A percentile compares a stretch with the other conserved stretches of the same genome.
Evolutionary conservation across 768 basidiomycete species (phyloP).

Genomic region (Infundibulicybe gibba): DNA sequence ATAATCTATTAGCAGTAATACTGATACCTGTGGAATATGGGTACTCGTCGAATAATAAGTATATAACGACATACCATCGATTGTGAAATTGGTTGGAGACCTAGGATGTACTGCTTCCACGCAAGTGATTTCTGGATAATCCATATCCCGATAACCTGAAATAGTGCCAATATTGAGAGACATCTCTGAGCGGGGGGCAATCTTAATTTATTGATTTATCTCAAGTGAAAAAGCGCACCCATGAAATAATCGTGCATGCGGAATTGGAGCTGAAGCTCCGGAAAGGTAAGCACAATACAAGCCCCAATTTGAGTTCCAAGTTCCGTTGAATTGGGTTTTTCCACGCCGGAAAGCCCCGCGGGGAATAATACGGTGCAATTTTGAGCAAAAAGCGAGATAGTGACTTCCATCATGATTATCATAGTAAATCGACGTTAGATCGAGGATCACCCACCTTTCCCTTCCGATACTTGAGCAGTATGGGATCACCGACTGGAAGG

Average conservation of each 20-base stretch:
- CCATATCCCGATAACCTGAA: conserved; percentile 42
- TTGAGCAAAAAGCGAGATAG: conserved; percentile 50
- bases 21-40: conserved; percentile 55
- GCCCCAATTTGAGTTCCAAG: conserved; percentile 38
- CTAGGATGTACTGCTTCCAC: conserved; percentile 11
- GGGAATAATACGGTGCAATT: conserved; percentile 61
- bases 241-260: conserved; percentile 85
- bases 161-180: conserved; percentile 69
- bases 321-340: conserved; percentile 22
- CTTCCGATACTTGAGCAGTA: conserved; percentile 74
- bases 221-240: conserved; percentile 43
- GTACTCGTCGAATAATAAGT: background rate
- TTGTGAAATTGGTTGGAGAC: conserved; percentile 39
- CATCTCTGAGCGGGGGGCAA: conserved; percentile 53
- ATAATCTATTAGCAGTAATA: conserved; percentile 80
- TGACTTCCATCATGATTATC: conserved; percentile 67
- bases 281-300: conserved; percentile 52
- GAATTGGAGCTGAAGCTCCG: conserved; percentile 72
- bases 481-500: conserved; percentile 73
- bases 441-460: conserved; percentile 49
- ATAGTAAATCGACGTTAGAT: no score
- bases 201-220: background rate
- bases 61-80: conserved; percentile 34
- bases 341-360: conserved; percentile 62
- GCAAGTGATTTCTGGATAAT: conserved; percentile 40